Percentiles rank a stretch among this genome's conserved stretches.
These are phyloP conservation scores for Vigna unguiculata DNA, from an alignment of 306 rosid species.

Conservation along the genomic window DNA sequence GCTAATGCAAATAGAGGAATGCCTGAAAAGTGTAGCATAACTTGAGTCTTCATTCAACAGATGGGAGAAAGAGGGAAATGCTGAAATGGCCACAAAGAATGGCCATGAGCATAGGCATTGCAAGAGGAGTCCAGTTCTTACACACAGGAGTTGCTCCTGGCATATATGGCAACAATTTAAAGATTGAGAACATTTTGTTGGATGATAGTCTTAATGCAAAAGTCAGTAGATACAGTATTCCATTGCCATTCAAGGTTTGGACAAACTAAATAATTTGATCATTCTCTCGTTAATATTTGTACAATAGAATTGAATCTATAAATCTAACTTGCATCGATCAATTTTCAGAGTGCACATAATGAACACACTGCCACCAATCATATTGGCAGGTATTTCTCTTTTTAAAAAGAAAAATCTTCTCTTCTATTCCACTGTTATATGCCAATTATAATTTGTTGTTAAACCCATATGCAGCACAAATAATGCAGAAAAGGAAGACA, in stretches of 20 bases:
- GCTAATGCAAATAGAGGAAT: constrained; percentile 3
- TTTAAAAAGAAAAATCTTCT: background rate
- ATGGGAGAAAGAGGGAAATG: constrained; percentile 85
- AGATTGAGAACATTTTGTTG: constrained; percentile 73
- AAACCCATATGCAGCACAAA: constrained; percentile 47
- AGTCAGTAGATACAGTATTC: constrained; percentile 77
- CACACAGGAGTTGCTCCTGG: constrained; percentile 87
- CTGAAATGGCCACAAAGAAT: constrained; percentile 99
- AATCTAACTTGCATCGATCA: background rate
- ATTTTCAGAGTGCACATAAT: constrained; percentile 44
- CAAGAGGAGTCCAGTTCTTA: constrained; percentile 84
- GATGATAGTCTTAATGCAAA: constrained; percentile 83
- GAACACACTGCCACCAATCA: constrained; percentile 43
- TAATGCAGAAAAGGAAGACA: constrained; percentile 83
- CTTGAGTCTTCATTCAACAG: constrained; percentile 50
- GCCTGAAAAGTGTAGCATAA: background rate
- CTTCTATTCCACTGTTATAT: constrained; percentile 31
- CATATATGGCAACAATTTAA: constrained; percentile 71
- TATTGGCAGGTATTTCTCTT: constrained; percentile 47
- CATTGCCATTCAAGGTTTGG: constrained; percentile 66
- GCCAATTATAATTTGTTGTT: background rate
- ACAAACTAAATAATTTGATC: constrained; percentile 9
- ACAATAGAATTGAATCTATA: background rate
- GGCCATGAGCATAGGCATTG: constrained; percentile 87
- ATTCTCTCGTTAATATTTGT: constrained; percentile 11